Evolutionary conservation across 2,329 filamentous ascomycete species (phyloP), one percentile per base, ranked within the genome.

Genomic region (Penicillium sp.): DNA sequence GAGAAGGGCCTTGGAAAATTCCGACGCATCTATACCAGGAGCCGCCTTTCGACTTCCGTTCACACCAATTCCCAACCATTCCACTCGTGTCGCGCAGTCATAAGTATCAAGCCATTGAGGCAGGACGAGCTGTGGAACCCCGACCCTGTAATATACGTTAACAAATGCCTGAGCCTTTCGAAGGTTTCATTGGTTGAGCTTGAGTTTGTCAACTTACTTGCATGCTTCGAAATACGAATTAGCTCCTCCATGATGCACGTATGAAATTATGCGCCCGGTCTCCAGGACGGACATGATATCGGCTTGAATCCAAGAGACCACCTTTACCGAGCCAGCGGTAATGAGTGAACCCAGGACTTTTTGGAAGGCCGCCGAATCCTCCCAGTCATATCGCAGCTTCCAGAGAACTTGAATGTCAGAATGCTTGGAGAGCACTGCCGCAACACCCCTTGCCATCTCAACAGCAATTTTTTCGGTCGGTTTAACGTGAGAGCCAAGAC

Each of bases 201-300:
- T 14, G 16, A 10, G 24, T 29, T 2, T 10, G 16, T 31, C 2
- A 24, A 68, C 72, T 63, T 64, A 79, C 78, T 65, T 66, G 48
- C 79, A 62, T 5, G 75, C 75, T 61, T 82, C 80, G 29, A 78
- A 72, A 51, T 73, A 81, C 0, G 77, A 79, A 51, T 77, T 81
- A 0, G 78, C 75, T 3, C 79, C 79, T 7, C 79, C 79, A 52
- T 81, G 79, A 48, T 79, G 74, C 2, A 81, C 67, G 9, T 75
- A 71, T 23, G 74, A 76, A 2, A 70, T 65, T 5, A 81, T 61
- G 14, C 71, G 60, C 0, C 75, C 75, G 3, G 69, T 72, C 24
- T 71, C 60, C 5, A 81, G 48, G 42, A 68, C 19, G 8, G 61
- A 58, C 40, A 63, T 63, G 13, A 64, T 62, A 13, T 65, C 61